Percentiles rank a stretch among this genome's conserved stretches.
Conservation (phyloP, 306 rosid species). For the Rosa chinensis region DNA sequence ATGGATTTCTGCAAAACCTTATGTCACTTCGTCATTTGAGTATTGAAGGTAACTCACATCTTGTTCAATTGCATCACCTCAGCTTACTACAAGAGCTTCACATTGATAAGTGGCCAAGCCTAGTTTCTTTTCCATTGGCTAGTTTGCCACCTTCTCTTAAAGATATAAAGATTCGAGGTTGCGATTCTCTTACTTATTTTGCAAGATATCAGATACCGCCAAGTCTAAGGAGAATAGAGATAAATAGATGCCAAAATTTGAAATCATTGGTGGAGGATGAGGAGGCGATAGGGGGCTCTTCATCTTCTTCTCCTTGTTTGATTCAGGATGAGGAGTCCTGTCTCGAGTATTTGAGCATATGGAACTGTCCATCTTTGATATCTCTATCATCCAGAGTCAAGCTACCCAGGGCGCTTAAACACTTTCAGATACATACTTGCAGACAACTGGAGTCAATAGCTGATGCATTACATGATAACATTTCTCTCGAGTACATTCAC, state of each 20-base stretch:
- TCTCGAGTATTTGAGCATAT: constrained; percentile 29
- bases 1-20: not conserved
- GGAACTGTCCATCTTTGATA: constrained; percentile 32
- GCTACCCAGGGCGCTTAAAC: constrained; percentile 10
- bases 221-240: not conserved
- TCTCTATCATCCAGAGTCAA: constrained; percentile 31
- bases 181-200: not conserved
- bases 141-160: not conserved
- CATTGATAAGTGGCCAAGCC: not conserved
- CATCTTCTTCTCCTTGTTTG: not conserved
- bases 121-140: not conserved
- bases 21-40: not conserved
- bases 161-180: not conserved
- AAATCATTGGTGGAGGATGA: not conserved
- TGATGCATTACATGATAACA: constrained; percentile 1
- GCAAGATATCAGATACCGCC: not conserved
- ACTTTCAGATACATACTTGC: constrained; percentile 20
- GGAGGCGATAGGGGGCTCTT: not conserved
- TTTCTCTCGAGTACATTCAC: constrained; percentile 14
- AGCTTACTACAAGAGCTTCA: not conserved
- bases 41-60: not conserved
- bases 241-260: not conserved
- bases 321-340: not conserved
- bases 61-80: not conserved
- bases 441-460: constrained; percentile 32